phyloP scores from a whole-genome alignment of 306 rosid species.

The Trifolium fragiferum region DNA sequence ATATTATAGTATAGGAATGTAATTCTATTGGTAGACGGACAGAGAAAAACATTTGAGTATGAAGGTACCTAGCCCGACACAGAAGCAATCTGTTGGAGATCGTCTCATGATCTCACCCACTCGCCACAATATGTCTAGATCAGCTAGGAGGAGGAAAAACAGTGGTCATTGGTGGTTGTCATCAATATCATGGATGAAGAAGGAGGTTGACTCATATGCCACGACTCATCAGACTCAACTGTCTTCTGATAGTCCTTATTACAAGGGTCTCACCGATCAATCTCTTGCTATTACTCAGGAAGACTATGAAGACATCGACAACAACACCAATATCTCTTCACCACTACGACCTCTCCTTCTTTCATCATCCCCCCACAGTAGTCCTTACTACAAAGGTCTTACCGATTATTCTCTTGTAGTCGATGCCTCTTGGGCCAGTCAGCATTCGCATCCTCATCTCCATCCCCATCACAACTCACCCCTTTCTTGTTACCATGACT shows the following conservation, averaged over 20 bases:
- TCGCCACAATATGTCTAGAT: constrained; percentile 8
- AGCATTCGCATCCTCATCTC: constrained; percentile 1
- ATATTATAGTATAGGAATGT: background rate
- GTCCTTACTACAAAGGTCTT: constrained; percentile 53
- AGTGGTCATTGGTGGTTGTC: constrained; percentile 22
- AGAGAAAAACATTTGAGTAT: background rate
- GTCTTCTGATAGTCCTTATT: constrained; percentile 9
- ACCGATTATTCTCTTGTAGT: constrained; percentile 40
- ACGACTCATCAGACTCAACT: background rate
- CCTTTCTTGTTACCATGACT: background rate
- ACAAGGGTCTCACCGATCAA: constrained; percentile 36
- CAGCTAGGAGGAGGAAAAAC: constrained; percentile 1
- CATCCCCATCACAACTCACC: background rate
- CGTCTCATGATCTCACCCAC: constrained; percentile 13
- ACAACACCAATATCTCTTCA: background rate
- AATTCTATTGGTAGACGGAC: background rate
- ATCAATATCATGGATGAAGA: constrained; percentile 10
- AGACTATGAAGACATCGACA: background rate
- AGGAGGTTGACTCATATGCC: constrained; percentile 1
- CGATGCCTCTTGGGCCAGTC: constrained; percentile 9
- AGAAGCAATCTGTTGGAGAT: constrained; percentile 14
- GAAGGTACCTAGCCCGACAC: constrained; percentile 1
- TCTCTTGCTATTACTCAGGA: constrained; percentile 42
- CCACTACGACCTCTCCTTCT: constrained; percentile 9
- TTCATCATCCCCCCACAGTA: constrained; percentile 28